Base-by-base conservation (phyloP, 192 early-diverging fungal genomes). In the Kickxella alabastrina region DNA sequence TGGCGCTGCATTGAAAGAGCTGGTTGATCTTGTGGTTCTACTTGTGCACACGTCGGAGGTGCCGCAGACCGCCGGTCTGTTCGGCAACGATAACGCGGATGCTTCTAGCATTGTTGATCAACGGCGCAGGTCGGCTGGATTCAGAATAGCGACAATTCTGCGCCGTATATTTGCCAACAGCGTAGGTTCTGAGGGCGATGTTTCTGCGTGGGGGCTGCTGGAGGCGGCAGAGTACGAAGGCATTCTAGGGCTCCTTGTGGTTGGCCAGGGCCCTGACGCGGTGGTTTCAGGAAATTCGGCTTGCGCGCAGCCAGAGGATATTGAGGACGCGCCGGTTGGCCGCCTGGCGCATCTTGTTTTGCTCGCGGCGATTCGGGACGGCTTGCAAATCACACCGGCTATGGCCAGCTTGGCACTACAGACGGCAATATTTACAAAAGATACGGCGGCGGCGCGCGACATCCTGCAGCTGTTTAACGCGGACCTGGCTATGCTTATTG, bases 381-480 rank as follows among this genome's bases (percentile, higher is more conserved):
- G 44, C 0, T 25, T 59, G 4, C 2, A 19, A 13, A 32, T 62
- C 2, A 28, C 54, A 5, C 22, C 26, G 5, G 31, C 28, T 1
- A 37, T 63, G 43, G 43, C 55, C 3, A 37, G 26, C 18, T 25
- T 51, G 21, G 59, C 60, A 4, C 52, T 75, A 12, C 39, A 56
- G 9, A 21, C 43, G 3, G 56, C 63, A 3, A 47, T 44, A 12
- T 29, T 52, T 0, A 27, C 13, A 27, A 45, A 45, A 23, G 71
- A 75, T 35, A 34, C 51, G 8, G 25, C 59, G 13, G 71, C 65
- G 0, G 64, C 52, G 0, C 59, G 71, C 38, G 71, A 75, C 43
- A 59, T 49, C 10, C 42, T 75, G 28, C 28, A 19, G n/a, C 37
- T 63, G 10, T 54, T 49, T 18, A 55, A 57, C 45, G 9, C 60